Evolutionary conservation across 2,329 filamentous ascomycete genomes (phyloP).

Genomic region (Scedosporium boydii): DNA sequence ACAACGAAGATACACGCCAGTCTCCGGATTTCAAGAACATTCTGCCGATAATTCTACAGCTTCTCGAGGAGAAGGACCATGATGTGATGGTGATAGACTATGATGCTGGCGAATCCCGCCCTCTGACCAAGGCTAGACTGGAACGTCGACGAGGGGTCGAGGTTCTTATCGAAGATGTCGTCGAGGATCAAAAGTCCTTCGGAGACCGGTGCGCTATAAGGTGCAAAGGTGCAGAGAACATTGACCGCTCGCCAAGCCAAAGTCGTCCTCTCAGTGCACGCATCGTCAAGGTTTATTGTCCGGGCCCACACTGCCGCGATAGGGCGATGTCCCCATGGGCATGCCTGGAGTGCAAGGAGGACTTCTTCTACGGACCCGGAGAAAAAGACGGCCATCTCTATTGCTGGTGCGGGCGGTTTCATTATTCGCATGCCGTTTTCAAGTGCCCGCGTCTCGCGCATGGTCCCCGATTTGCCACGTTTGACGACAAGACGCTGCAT

Average conservation of each 20-base stretch:
- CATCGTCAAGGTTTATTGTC: conserved; percentile 23
- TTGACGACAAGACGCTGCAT: not conserved
- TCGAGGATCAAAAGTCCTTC: not conserved
- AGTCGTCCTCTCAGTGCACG: conserved; percentile 11
- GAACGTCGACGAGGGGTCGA: not conserved
- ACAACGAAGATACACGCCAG: not conserved
- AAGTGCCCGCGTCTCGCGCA: conserved; percentile 20
- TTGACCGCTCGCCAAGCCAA: not conserved
- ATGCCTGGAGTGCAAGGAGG: not conserved
- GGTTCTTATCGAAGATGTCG: not conserved
- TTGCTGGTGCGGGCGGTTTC: conserved; percentile 25
- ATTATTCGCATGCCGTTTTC: conserved; percentile 18
- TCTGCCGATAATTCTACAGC: not conserved
- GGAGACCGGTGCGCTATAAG: not conserved
- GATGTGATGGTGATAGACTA: not conserved
- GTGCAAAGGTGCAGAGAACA: not conserved
- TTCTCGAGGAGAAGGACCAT: not conserved
- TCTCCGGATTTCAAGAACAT: not conserved
- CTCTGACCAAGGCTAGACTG: not conserved
- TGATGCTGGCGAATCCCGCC: not conserved
- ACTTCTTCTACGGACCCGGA: not conserved
- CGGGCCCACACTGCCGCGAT: conserved; percentile 15
- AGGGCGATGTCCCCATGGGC: not conserved
- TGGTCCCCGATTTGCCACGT: conserved; percentile 11
- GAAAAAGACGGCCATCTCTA: conserved; percentile 17